Conservation (phyloP, 2,329 filamentous ascomycete species). For the Rhynchosporium agropyri region DNA sequence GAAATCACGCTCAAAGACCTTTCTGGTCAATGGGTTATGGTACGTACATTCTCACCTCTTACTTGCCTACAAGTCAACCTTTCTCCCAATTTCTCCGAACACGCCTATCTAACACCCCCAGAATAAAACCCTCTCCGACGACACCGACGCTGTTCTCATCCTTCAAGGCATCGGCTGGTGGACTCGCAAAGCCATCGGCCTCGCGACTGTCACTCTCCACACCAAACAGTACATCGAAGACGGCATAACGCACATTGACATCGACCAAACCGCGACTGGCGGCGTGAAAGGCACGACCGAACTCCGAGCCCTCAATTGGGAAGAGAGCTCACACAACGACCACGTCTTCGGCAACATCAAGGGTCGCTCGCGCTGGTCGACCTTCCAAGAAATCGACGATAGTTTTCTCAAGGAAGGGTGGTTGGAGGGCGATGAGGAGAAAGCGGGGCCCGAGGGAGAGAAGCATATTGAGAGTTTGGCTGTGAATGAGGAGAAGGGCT, state of each 20-base stretch:
- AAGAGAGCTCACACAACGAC: slow-evolving; percentile 56
- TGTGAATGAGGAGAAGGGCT: slow-evolving; percentile 50
- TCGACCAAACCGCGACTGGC: slow-evolving; percentile 64
- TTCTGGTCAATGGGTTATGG: slow-evolving; percentile 56
- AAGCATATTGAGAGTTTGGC: slow-evolving; percentile 53
- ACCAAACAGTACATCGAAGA: slow-evolving; percentile 48
- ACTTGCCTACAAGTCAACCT: neutral
- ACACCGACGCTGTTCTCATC: slow-evolving; percentile 58
- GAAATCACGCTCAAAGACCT: slow-evolving; percentile 55
- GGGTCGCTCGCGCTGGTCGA: slow-evolving; percentile 50
- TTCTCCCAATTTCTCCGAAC: neutral
- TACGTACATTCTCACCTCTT: slow-evolving; percentile 36
- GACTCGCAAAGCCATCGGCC: slow-evolving; percentile 59
- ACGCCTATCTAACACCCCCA: slow-evolving; percentile 38
- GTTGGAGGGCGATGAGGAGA: slow-evolving; percentile 48
- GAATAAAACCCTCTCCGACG: slow-evolving; percentile 64
- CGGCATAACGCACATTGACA: slow-evolving; percentile 53
- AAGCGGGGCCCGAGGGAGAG: slow-evolving; percentile 47
- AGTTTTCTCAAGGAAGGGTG: slow-evolving; percentile 45
- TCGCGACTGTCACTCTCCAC: slow-evolving; percentile 58
- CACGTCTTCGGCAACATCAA: slow-evolving; percentile 63
- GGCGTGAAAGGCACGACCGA: slow-evolving; percentile 63
- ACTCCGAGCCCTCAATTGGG: slow-evolving; percentile 58
- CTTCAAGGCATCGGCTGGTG: slow-evolving; percentile 62
- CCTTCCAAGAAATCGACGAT: slow-evolving; percentile 42